These are phyloP conservation scores for Aspergillus heteromorphus DNA, from an alignment of 495 filamentous ascomycete genomes.

Conservation along the genomic window DNA sequence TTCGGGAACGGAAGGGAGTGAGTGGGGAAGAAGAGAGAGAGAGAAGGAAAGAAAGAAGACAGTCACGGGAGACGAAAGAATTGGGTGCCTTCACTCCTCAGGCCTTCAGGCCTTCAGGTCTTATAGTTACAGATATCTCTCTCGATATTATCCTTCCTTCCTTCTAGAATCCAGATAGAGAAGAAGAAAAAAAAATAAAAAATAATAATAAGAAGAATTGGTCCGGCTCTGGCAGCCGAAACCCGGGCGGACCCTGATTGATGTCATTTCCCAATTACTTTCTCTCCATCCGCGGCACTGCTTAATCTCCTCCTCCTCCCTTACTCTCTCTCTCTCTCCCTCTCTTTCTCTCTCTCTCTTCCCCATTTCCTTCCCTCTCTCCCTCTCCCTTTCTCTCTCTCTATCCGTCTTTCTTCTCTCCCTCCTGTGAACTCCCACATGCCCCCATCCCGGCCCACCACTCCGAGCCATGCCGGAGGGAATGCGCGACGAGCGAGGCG, in stretches of 20 bases:
- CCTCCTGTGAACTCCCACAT: slow-evolving; percentile 4
- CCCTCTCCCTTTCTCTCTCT: slow-evolving; percentile 1
- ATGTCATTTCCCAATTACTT: slow-evolving; percentile 23
- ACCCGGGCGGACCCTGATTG: slow-evolving; percentile 10
- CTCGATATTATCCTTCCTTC: too few species aligned
- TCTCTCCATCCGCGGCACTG: background rate
- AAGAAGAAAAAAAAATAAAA: too few species aligned
- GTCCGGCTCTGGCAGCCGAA: background rate
- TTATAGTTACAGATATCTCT: too few species aligned
- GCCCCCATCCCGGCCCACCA: slow-evolving; percentile 13
- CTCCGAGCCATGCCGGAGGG: slow-evolving; percentile 27
- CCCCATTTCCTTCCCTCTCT: background rate
- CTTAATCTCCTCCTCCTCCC: slow-evolving; percentile 15
- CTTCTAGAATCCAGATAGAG: too few species aligned
- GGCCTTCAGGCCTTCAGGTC: too few species aligned
- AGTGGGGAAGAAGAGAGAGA: too few species aligned
- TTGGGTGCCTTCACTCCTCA: too few species aligned
- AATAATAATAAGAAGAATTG: too few species aligned
- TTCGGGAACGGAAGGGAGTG: too few species aligned
- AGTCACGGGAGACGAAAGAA: too few species aligned
- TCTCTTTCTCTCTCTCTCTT: background rate
- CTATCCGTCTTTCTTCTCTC: background rate
- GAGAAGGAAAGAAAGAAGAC: too few species aligned
- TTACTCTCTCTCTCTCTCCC: slow-evolving; percentile 14
- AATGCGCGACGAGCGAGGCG: slow-evolving; percentile 19